Evolutionary conservation across 805 yeast genomes (phyloP), one percentile per base, ranked within the genome.

Genomic region (Lachancea kluyveri): DNA sequence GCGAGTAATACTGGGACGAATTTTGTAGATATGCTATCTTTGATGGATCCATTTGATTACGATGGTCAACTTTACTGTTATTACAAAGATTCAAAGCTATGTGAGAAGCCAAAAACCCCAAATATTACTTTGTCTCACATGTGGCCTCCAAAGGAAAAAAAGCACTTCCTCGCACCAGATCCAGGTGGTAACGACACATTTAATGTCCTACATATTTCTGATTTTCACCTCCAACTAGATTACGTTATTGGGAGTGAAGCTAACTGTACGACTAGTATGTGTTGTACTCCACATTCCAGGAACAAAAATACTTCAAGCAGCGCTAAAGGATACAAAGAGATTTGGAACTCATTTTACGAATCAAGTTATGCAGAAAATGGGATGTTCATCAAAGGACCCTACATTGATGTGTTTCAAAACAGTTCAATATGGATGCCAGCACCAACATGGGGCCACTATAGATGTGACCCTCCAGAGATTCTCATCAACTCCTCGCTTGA

Each of bases 11-110:
- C 59, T n/a, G 71, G 70, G 29, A 52, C 65, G 10, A 75, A 74
- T 43, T 68, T 74, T 35, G 66, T 70, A 9, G 71, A 73, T 39
- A 56, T 74, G 54, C 46, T 74, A 25, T 60, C 64, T 13, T 45
- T 68, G 31, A 70, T 76, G 67, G 70, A 72, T 41, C 73, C 79
- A 9, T 47, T 56, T 31, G 65, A 74, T 8, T 44, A 62, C 18
- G 82, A 76, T 44, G 80, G 78, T 20, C 70, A 70, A 26, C 75
- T 75, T 45, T 74, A 75, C 57, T 79, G 88, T 52, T 67, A 72
- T 53, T 70, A 56, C 50, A 56, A 66, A 42, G 62, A 65, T 28
- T 63, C 55, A 36, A 60, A 62, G 28, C 64, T 67, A 9, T 79
- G 87, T 54, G 48, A 60, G 3, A 57, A 70, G 21, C 86, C 85